Evolutionary conservation across 805 yeast genomes (phyloP).

Genomic region (Metahyphopichia silvanorum): DNA sequence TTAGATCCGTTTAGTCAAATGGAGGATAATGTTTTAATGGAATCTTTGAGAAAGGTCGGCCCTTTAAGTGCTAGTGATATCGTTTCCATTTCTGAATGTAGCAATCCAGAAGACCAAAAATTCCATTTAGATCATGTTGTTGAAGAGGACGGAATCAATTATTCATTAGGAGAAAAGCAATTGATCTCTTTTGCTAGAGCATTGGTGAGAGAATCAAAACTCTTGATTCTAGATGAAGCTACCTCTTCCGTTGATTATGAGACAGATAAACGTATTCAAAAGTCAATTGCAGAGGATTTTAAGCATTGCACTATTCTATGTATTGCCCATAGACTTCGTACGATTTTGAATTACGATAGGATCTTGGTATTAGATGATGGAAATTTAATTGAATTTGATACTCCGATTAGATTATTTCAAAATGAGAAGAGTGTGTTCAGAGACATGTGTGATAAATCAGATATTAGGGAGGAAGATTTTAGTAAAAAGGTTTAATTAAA

Average conservation of each 20-base stretch:
- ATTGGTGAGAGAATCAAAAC: conserved; percentile 33
- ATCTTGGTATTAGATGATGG: conserved; percentile 35
- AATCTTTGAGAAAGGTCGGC: conserved; percentile 9
- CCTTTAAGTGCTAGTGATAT: conserved; percentile 9
- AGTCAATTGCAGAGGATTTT: conserved; percentile 29
- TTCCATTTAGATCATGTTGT: conserved; percentile 36
- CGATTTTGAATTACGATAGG: conserved; percentile 32
- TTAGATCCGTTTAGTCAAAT: conserved; percentile 12
- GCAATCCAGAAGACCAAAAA: conserved; percentile 25
- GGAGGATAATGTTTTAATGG: conserved; percentile 10
- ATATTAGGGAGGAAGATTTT: conserved; percentile 28
- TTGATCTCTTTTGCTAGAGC: conserved; percentile 37
- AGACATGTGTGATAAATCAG: conserved; percentile 36
- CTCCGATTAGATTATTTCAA: conserved; percentile 30
- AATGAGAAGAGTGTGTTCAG: conserved; percentile 23
- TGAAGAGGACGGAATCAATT: conserved; percentile 34
- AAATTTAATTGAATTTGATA: conserved; percentile 28
- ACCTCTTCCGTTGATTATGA: conserved; percentile 38
- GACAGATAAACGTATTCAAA: conserved; percentile 35
- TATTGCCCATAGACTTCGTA: conserved; percentile 38
- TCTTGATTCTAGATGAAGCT: conserved; percentile 38
- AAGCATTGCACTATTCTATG: conserved; percentile 32
- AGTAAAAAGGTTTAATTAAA: not conserved
- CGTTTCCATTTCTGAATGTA: conserved; percentile 9
- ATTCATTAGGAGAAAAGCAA: conserved; percentile 38